phyloP scores from a whole-genome alignment of 371 early-diverging fungal genomes.

The Dinochytrium kinnereticum region DNA sequence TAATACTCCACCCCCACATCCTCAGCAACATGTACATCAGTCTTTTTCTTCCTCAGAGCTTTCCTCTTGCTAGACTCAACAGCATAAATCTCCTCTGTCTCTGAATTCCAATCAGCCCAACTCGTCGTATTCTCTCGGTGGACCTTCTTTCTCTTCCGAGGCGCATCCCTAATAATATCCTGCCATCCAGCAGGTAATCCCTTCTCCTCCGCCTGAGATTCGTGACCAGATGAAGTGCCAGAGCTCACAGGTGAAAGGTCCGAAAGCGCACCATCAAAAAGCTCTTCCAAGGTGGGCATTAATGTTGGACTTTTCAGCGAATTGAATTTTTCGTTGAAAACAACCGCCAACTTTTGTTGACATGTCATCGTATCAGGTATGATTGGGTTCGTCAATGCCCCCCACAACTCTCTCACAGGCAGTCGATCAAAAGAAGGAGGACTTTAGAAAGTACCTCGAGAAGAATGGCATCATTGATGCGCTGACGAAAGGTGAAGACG shows the following conservation, averaged over 20 bases:
- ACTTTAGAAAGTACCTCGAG: conserved; percentile 65
- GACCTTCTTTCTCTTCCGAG: no score
- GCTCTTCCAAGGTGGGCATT: not conserved
- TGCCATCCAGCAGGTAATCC: no score
- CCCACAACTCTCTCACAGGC: conserved; percentile 32
- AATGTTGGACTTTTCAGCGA: not conserved
- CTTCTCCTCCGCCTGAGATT: not conserved
- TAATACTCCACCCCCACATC: no score
- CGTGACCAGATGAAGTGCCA: not conserved
- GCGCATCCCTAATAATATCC: no score
- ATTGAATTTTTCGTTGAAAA: not conserved
- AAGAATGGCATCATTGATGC: conserved; percentile 64
- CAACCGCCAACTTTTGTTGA: not conserved
- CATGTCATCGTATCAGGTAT: not conserved
- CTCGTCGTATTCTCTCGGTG: no score
- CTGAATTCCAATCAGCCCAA: no score
- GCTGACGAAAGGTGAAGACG: conserved; percentile 54
- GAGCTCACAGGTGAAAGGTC: not conserved
- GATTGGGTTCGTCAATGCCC: not conserved
- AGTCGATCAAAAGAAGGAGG: conserved; percentile 65
- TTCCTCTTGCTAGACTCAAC: no score
- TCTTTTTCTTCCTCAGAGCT: not conserved
- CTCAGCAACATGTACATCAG: no score
- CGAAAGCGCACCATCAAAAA: not conserved
- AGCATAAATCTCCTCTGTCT: no score